Evolutionary conservation across 768 basidiomycete species (phyloP), one percentile per base, ranked within the genome.

Genomic region (Trichaptum fuscoviolaceum): DNA sequence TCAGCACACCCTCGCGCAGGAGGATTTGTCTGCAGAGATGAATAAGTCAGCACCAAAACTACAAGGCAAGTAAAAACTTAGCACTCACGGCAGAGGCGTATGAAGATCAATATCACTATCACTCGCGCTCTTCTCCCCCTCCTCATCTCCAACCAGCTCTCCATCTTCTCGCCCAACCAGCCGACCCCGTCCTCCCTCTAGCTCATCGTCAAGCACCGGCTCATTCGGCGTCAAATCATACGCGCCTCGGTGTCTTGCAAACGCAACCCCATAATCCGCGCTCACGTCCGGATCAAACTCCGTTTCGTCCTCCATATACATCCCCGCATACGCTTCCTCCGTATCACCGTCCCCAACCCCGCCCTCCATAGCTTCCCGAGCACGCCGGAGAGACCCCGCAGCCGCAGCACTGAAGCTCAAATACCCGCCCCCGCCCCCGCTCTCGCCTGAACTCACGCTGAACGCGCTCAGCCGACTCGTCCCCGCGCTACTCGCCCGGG

Each of bases 81-180:
- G 10, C 67, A 84, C 88, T 75, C 70, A 89, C 88, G 88, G 87
- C 9, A 90, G 73, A 0, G 88, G 87, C 0, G 88, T 90, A 70
- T 89, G 87, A 35, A 90, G 71, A 75, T 90, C 88, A 63, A 89
- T 72, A 73, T 86, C 87, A 20, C 87, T 88, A 76, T 88, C 87
- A 1, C 81, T 82, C n/a, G 84, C 85, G 26, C 77, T 76, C 0
- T 67, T 81, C 10, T 74, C 78, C 5, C 74, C 71, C 0, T 74
- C 75, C 35, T 74, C 77, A 61, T 71, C 63, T 71, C 74, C 42
- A 73, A 59, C 42, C 70, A 27, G 26, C 69, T 61, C 10, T 17
- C 6, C 17, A 61, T 15, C 15, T 12, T 23, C 59, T 25, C 59
- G 25, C 15, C 15, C 59, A 3, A 12, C 59, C 59, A 9, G 7